phyloP scores from a whole-genome alignment of 169 alveolate genomes.

The Cystoisospora suis region DNA sequence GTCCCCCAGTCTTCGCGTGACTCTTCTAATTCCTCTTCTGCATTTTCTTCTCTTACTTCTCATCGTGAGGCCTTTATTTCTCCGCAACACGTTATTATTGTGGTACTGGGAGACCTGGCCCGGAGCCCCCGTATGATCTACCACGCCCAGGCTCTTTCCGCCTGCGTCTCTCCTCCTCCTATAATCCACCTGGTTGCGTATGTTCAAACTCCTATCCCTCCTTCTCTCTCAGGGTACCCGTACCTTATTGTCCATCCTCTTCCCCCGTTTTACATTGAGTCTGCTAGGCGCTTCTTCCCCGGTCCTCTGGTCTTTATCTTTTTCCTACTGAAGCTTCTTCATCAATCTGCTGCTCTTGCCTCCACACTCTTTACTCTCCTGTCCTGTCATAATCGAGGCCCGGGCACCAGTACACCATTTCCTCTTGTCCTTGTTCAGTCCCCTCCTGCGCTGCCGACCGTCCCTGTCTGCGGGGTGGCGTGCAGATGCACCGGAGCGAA shows the following conservation, averaged over 20 bases:
- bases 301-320: background rate
- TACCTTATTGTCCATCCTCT: background rate
- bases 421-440: conserved; percentile 80
- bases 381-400: background rate
- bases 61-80: background rate
- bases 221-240: background rate
- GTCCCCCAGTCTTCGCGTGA: too few relatives aligned
- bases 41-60: background rate
- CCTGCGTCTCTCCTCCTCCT: background rate
- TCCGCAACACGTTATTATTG: conserved; percentile 2
- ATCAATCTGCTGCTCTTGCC: conserved; percentile 14
- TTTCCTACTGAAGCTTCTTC: background rate
- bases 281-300: background rate
- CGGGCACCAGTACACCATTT: background rate
- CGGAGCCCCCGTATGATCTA: conserved; percentile 38
- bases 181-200: conserved; percentile 5
- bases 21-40: background rate
- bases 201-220: background rate
- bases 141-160: conserved; percentile 18
- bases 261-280: background rate
- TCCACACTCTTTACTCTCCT: background rate
- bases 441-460: conserved; percentile 92
- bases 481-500: conserved; percentile 72
- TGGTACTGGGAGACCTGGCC: conserved; percentile 35
- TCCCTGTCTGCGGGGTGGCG: conserved; percentile 68